These are phyloP conservation scores for Neurospora africana DNA, from an alignment of 495 filamentous ascomycete genomes.

Conservation along the genomic window DNA sequence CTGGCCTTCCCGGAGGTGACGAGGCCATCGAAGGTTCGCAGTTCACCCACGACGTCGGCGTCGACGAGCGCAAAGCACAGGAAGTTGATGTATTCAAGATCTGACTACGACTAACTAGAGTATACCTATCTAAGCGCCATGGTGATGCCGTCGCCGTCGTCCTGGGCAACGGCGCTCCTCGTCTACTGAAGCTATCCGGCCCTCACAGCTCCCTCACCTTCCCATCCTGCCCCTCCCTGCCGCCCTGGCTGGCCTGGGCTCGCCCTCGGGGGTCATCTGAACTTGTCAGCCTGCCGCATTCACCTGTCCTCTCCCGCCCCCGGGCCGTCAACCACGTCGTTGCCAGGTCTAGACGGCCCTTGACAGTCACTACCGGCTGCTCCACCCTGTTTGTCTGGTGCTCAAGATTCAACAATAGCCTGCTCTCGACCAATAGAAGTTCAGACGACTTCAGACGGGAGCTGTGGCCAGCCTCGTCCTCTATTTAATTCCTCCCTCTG, in stretches of 20 bases:
- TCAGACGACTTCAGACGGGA: neutral
- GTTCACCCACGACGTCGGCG: neutral
- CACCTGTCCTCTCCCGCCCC: neutral
- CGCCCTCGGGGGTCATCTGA: neutral
- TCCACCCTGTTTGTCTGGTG: neutral
- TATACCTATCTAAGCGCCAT: neutral
- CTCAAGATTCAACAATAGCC: conserved; percentile 5
- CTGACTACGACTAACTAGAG: neutral
- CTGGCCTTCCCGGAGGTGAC: neutral
- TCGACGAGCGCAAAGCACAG: neutral
- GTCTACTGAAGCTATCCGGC: neutral
- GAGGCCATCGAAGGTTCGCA: neutral
- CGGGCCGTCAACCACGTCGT: neutral
- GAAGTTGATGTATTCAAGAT: neutral
- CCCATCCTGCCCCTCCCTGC: neutral
- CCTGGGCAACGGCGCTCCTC: neutral
- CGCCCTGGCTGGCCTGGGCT: neutral
- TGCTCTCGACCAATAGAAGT: neutral
- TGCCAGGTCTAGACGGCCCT: neutral
- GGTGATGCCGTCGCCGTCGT: neutral
- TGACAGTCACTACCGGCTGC: conserved; percentile 6
- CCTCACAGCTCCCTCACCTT: neutral
- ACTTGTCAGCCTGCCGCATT: neutral
- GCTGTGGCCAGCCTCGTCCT: neutral
- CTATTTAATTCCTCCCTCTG: neutral